Base-by-base conservation (phyloP, 2,329 filamentous ascomycete genomes). In the Fusarium nurragi region DNA sequence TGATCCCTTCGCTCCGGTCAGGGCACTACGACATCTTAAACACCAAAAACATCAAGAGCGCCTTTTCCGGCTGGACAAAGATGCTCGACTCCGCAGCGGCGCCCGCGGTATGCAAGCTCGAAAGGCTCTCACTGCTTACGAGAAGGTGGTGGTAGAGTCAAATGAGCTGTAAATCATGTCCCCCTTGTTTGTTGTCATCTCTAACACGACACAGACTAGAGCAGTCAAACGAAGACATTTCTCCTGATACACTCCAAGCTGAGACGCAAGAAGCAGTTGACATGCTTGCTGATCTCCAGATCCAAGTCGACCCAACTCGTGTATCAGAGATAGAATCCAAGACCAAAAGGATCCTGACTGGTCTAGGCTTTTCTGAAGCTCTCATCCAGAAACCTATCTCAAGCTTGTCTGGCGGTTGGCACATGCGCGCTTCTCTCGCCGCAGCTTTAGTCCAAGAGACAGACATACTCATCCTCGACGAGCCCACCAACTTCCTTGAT, bases 401-500 rank as follows among this genome's bases (percentile, higher is more conserved):
- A 1, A 87, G 86, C 32, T 80, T 96, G 3, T 95, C 92, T 0
- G 92, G 93, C 8, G 93, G 90, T 3, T 92, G 90, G 90, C 85
- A 83, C 60, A 92, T 91, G 87, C 85, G 90, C 11, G 86, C 86
- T 25, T 81, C 87, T 56, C 81, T 92, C 1, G 89, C 89, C 4
- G 80, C 81, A 4, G 86, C 87, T 1, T 81, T 96, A 5, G 84
- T 92, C 2, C 89, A 93, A 62, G 86, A 89, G 9, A 86, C 88
- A 0, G 92, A 96, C 66, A 86, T 96, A 4, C 81, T 96, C 56
- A 88, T 96, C 47, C 85, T 96, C 3, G 92, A 96, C 74, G 92
- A 96, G 73, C 93, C 93, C 0, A 96, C 92, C 30, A 96, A 96
- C 72, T 96, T 92, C 73, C 83, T 96, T 2, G 92, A 96, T 71